Percentiles rank a stretch among this genome's conserved stretches.
These are phyloP conservation scores for Lactarius psammicola DNA, from an alignment of 768 basidiomycete genomes.

Conservation along the genomic window DNA sequence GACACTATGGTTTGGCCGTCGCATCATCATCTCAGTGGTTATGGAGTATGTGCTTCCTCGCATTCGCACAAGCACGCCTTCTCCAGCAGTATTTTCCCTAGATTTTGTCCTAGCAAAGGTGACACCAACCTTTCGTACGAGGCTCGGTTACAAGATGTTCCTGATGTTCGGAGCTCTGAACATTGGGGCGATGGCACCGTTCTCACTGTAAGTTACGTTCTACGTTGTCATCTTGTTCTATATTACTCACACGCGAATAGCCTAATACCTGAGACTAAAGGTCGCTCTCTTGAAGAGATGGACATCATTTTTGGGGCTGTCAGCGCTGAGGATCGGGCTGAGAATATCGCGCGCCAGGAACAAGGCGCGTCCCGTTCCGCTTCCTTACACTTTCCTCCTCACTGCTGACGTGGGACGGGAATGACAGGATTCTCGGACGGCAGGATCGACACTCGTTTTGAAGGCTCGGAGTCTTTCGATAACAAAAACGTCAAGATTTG, in stretches of 20 bases:
- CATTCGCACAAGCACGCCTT: background rate
- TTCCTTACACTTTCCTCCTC: background rate
- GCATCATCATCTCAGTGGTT: constrained; percentile 83
- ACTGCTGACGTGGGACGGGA: background rate
- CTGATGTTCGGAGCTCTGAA: constrained; percentile 76
- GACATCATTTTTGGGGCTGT: constrained; percentile 60
- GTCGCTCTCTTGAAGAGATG: constrained; percentile 50
- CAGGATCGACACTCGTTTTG: background rate
- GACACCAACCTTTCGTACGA: constrained; percentile 60
- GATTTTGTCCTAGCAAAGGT: constrained; percentile 73
- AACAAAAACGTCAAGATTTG: background rate
- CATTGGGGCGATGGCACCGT: constrained; percentile 64
- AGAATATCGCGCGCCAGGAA: constrained; percentile 50
- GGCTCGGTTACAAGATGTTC: constrained; percentile 72
- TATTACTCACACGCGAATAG: constrained; percentile 27
- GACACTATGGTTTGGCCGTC: constrained; percentile 74
- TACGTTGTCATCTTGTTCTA: background rate
- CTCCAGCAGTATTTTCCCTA: constrained; percentile 29
- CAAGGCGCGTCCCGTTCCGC: constrained; percentile 31
- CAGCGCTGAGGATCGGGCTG: constrained; percentile 50
- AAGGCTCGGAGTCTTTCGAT: background rate
- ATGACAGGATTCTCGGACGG: constrained; percentile 2
- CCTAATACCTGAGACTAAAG: constrained; percentile 44
- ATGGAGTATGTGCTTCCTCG: constrained; percentile 55
- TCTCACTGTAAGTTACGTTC: constrained; percentile 54